Base-by-base conservation (phyloP, 2,329 filamentous ascomycete genomes). In the Microdochium trichocladiopsis region DNA sequence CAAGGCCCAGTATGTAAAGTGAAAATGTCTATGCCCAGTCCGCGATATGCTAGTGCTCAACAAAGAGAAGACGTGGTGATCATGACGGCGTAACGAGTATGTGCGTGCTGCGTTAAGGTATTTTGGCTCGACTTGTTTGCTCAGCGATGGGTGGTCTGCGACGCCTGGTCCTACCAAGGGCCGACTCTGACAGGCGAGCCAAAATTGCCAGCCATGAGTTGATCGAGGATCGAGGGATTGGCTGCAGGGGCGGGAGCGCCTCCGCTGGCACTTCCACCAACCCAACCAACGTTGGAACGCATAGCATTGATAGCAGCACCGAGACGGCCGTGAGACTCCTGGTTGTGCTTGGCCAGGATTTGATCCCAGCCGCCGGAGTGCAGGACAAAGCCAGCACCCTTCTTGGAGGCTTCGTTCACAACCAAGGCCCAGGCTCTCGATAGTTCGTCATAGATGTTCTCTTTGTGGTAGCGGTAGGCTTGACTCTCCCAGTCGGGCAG, bases 381-480 rank as follows among this genome's bases (percentile, higher is more conserved):
- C 58, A 99, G 66, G 58, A 90, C 84, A 62, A 97, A 94, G 31
- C 94, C 94, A 25, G 90, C 92, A 11, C 90, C 93, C 59, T 88
- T 82, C 74, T 97, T 97, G 22, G 88, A 86, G 2, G 91, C 90
- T 69, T 99, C 94, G 55, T 86, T 86, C 60, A 99, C 88, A 49
- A 96, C 93, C 59, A 95, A 70, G 16, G 90, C 86, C 94, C 94
- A 99, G 1, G 94, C 94, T 63, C 87, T 90, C 24, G 90, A 87
- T 57, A 99, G 92, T 66, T 97, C 94, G 63, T 99, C 93, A 65
- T 99, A 99, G 6, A 93, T 92, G 57, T 90, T 90, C 59, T 96
- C 87, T 70, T 96, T 96, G 74, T 95, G 90, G 61, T 96, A 82
- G 58, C 92, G 92, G 72, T 96, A 88, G 56, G 90, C 84, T 55